These are phyloP conservation scores for Lachnellula hyalina DNA, from an alignment of 2,329 filamentous ascomycete species.

Conservation along the genomic window DNA sequence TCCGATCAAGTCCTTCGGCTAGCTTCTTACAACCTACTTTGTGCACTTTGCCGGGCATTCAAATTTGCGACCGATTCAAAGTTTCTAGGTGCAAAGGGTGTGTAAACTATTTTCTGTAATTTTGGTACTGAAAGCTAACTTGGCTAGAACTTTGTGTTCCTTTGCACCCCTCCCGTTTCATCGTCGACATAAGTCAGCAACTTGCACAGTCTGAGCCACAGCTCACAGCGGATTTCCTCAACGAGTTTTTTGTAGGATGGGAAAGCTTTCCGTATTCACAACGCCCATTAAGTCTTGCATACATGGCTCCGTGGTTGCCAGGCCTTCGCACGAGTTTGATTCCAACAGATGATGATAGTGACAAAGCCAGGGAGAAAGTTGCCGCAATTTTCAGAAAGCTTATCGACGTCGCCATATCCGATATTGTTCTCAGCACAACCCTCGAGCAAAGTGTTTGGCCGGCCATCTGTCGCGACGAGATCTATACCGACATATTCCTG, in stretches of 20 bases:
- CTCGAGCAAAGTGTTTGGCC: slow-evolving; percentile 65
- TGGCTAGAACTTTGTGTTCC: slow-evolving; percentile 56
- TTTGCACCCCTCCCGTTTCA: slow-evolving; percentile 57
- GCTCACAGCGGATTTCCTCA: slow-evolving; percentile 62
- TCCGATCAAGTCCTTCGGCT: slow-evolving; percentile 54
- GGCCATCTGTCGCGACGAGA: slow-evolving; percentile 57
- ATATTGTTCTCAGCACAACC: slow-evolving; percentile 52
- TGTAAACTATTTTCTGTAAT: slow-evolving; percentile 9
- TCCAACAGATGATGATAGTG: slow-evolving; percentile 54
- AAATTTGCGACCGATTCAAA: slow-evolving; percentile 58
- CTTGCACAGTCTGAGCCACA: slow-evolving; percentile 60
- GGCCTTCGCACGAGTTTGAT: slow-evolving; percentile 56
- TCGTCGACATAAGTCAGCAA: slow-evolving; percentile 60
- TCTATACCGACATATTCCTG: slow-evolving; percentile 60
- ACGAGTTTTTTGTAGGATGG: slow-evolving; percentile 71
- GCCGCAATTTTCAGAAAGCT: slow-evolving; percentile 59
- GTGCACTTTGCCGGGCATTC: slow-evolving; percentile 62
- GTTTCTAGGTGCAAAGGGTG: slow-evolving; percentile 58
- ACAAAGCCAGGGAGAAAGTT: slow-evolving; percentile 62
- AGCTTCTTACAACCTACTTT: slow-evolving; percentile 62
- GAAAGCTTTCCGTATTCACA: slow-evolving; percentile 64
- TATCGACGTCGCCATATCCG: slow-evolving; percentile 58
- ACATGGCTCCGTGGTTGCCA: slow-evolving; percentile 65
- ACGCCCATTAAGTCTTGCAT: slow-evolving; percentile 60
- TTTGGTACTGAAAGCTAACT: slow-evolving; percentile 2